Evolutionary conservation across 371 early-diverging fungal species (phyloP).

Genomic region (Quaeritorhiza haematococci): DNA sequence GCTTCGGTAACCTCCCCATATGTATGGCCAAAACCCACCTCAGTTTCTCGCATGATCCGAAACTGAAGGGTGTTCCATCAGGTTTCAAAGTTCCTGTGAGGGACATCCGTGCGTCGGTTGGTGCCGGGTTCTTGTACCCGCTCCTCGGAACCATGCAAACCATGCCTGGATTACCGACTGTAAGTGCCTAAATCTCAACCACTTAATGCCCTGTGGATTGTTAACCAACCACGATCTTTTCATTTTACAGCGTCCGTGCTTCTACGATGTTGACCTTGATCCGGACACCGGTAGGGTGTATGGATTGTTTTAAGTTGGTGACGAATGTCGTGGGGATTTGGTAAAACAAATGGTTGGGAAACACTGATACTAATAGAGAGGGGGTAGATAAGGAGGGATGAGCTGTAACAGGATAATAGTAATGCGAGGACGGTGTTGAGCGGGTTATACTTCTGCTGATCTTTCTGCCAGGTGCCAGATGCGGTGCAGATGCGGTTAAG

Average conservation of each 20-base stretch:
- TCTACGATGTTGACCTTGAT: constrained; percentile 93
- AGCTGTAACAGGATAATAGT: no score
- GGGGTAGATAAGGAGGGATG: no score
- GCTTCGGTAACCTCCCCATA: constrained; percentile 81
- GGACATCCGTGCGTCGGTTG: constrained; percentile 90
- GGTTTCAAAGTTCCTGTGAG: constrained; percentile 90
- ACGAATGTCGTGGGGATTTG: no score
- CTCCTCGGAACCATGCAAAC: constrained; percentile 93
- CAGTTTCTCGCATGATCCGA: constrained; percentile 84
- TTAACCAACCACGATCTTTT: neutral
- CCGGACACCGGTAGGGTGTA: constrained; percentile 72
- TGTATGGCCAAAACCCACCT: constrained; percentile 98
- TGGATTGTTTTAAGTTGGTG: constrained; percentile 87
- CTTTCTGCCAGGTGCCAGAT: no score
- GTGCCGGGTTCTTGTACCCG: constrained; percentile 97
- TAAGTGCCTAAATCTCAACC: constrained; percentile 15
- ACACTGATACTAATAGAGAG: no score
- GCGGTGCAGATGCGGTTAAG: no score
- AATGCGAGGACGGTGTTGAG: no score
- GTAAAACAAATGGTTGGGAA: no score
- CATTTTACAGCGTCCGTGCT: constrained; percentile 69
- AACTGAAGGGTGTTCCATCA: constrained; percentile 85
- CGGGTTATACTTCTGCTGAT: no score
- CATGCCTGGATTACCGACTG: constrained; percentile 95
- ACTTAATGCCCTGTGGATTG: neutral